These are phyloP conservation scores for Phytophthora boehmeriae DNA, from an alignment of 352 stramenopile species.

Conservation along the genomic window DNA sequence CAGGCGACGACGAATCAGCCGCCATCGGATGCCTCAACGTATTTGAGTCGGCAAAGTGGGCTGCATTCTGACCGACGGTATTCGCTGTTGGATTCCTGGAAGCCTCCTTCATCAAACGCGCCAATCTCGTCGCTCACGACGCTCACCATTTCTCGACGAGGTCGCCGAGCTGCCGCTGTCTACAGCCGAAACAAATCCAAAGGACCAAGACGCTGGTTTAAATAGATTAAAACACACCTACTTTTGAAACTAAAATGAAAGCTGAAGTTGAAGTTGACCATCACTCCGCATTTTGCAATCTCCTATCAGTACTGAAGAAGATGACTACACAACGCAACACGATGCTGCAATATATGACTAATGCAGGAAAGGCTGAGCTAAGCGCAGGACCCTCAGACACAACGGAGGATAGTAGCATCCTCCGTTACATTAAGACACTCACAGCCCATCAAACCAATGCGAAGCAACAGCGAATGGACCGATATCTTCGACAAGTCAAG, in stretches of 20 bases:
- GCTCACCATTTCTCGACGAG: constrained; percentile 73
- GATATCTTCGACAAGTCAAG: constrained; percentile 40
- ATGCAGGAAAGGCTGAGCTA: not conserved
- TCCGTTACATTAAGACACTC: constrained; percentile 57
- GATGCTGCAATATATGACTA: constrained; percentile 4
- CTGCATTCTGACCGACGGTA: constrained; percentile 60
- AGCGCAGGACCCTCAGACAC: not conserved
- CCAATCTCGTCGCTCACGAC: constrained; percentile 70
- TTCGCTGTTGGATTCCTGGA: constrained; percentile 79
- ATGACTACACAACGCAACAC: constrained; percentile 24
- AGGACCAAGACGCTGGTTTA: constrained; percentile 55
- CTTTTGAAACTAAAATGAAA: constrained; percentile 14
- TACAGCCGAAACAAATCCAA: constrained; percentile 76
- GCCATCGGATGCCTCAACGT: constrained; percentile 36
- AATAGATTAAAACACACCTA: constrained; percentile 15
- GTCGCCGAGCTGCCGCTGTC: constrained; percentile 58
- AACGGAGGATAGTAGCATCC: constrained; percentile 39
- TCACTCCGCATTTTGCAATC: constrained; percentile 41
- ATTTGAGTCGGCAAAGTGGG: constrained; percentile 37
- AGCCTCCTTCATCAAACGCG: constrained; percentile 52
- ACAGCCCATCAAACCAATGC: constrained; percentile 48
- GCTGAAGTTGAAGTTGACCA: constrained; percentile 52
- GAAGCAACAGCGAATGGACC: constrained; percentile 51
- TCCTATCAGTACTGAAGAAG: not conserved
- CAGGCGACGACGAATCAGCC: constrained; percentile 15